phyloP scores from a whole-genome alignment of 352 stramenopile genomes.

The Paralagenidium karlingii region DNA sequence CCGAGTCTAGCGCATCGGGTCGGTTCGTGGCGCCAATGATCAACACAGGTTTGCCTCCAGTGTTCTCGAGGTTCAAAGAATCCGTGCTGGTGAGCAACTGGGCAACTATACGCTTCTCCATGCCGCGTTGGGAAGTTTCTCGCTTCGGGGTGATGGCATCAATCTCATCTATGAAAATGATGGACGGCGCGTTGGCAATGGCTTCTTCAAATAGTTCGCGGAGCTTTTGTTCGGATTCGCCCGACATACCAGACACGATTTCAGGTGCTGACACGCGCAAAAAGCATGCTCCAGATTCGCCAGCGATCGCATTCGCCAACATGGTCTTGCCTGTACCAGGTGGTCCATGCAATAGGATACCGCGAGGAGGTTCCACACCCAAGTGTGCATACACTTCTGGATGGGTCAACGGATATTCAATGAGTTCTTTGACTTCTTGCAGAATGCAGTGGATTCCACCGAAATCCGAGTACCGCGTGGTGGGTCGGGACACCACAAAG shows the following conservation, averaged over 20 bases:
- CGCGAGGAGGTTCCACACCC: slow-evolving; percentile 84
- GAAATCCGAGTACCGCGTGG: slow-evolving; percentile 80
- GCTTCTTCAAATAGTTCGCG: slow-evolving; percentile 93
- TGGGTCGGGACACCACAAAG: slow-evolving; percentile 64
- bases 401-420: slow-evolving; percentile 91
- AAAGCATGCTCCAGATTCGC: slow-evolving; percentile 86
- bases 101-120: slow-evolving; percentile 96
- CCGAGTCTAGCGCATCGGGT: slow-evolving; percentile 94
- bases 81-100: slow-evolving; percentile 92
- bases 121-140: slow-evolving; percentile 86
- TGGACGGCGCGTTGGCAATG: slow-evolving; percentile 87
- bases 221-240: slow-evolving; percentile 80
- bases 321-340: slow-evolving; percentile 92
- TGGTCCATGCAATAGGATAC: slow-evolving; percentile 87
- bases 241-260: slow-evolving; percentile 92
- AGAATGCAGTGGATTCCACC: slow-evolving; percentile 81
- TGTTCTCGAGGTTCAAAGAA: slow-evolving; percentile 81
- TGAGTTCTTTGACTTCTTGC: slow-evolving; percentile 87
- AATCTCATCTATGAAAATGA: slow-evolving; percentile 98
- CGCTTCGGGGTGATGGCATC: slow-evolving; percentile 94
- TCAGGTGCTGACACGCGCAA: slow-evolving; percentile 82
- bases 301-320: slow-evolving; percentile 88
- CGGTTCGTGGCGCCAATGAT: slow-evolving; percentile 97
- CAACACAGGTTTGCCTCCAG: slow-evolving; percentile 87
- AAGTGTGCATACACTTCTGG: slow-evolving; percentile 90